Base-by-base conservation (phyloP, 176 grass and related monocot species). In the Eragrostis nindensis region DNA sequence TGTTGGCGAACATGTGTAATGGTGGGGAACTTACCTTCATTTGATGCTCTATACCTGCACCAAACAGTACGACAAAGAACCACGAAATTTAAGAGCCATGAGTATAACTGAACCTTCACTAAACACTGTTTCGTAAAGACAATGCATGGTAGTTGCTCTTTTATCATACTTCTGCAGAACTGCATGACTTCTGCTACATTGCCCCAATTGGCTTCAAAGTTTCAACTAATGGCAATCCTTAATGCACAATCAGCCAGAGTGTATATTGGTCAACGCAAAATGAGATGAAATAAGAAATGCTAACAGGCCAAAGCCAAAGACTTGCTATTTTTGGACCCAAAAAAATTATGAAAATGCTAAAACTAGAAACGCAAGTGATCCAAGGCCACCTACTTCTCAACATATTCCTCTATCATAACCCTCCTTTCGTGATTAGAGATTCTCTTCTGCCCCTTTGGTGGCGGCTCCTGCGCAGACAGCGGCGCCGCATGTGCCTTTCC, bases 21-120 rank as follows among this genome's bases (percentile, higher is more conserved):
- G 14, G 4, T 30, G 19, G 94, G 94, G 19, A 89, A 93, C 79
- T 78, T 89, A 46, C 90, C 91, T 24, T 81, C 83, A 80, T 97
- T 93, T 60, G 77, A 91, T 57, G 90, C 46, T 6, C 42, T 77
- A 10, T 64, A 93, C 43, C 93, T 96, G 85, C 66, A 90, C 63
- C 69, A 92, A 84, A 82, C 59, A 74, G 63, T 60, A 49, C 66
- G 55, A 54, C 40, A 44, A 47, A 73, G 62, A 85, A 57, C 38
- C 24, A 61, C 27, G 57, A 61, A 26, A 14, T 5, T 61, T 83
- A 87, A 85, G 50, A 45, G 21, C 49, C 54, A 55, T 25, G 64
- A 5, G 63, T 18, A 40, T 55, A 67, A 62, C 47, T 70, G 70
- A 49, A 62, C 21, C 16, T 78, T 6, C 39, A 15, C 1, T 13